Evolutionary conservation across 1,139 yeast genomes (phyloP), one percentile per base, ranked within the genome.

Genomic region (Saccharomyces hybrid): DNA sequence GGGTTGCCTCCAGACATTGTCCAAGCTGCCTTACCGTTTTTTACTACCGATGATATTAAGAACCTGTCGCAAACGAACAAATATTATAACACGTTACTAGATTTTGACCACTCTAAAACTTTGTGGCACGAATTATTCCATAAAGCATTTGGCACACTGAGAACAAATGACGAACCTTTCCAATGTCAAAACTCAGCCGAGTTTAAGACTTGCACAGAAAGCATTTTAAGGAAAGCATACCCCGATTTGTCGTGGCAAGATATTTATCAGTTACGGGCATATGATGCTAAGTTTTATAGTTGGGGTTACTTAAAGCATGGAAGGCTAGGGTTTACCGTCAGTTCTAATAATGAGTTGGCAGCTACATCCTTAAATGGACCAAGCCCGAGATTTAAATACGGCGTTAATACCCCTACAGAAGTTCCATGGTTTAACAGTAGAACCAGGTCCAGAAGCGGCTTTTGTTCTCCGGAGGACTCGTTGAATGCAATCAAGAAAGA

Each of bases 291-390:
- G 48, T 61, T 86, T 3, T 79, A 74, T 59, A 81, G 88, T 0
- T 85, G 95, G 95, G 88, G 90, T 1, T 70, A 78, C 14, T 64
- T 78, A 5, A 70, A 70, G 31, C 73, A 75, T 51, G 85, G 84
- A 1, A 68, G 93, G 48, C 71, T 86, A 51, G 95, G 93, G 0
- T 79, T 77, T 59, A 63, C 73, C 5, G 59, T 73, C 0, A 63
- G 67, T 2, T 61, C 67, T 8, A 60, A 65, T 26, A 68, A 67
- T 19, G 61, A 74, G 6, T 72, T 75, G 3, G 58, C 55, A 9
- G 68, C 66, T 2, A 56, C 50, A 3, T 52, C 42, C 6, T 31
- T 62, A n/a, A 67, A 74, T 59, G 60, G 73, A 12, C 58, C 70
- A 3, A 62, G 68, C 6, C 55, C 60, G 8, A 63, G 73, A 2